These are phyloP conservation scores for Delitschia confertaspora DNA, from an alignment of 495 filamentous ascomycete species.

Conservation along the genomic window DNA sequence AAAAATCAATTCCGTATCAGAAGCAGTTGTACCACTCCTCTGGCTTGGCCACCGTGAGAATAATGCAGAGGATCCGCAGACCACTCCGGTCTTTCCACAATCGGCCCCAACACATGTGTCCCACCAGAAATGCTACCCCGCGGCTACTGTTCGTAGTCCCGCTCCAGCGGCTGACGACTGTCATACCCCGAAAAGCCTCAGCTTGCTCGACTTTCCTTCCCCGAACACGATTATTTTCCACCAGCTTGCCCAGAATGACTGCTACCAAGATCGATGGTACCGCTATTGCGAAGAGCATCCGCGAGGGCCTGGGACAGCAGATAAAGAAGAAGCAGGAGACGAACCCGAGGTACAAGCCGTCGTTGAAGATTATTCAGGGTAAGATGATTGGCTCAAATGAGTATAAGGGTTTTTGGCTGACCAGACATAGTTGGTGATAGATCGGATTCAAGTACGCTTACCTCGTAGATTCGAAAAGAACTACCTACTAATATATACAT, in stretches of 20 bases:
- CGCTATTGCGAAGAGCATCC: constrained; percentile 82
- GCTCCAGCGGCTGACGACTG: too few species aligned
- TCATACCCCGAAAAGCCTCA: not conserved
- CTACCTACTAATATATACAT: not conserved
- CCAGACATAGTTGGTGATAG: constrained; percentile 64
- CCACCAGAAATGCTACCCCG: too few species aligned
- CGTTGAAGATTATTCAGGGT: constrained; percentile 89
- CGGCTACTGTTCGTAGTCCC: too few species aligned
- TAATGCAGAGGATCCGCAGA: too few species aligned
- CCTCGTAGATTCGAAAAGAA: not conserved
- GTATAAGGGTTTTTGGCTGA: not conserved
- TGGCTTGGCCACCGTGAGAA: too few species aligned
- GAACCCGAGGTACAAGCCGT: constrained; percentile 81
- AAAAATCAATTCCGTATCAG: too few species aligned
- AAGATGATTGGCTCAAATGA: constrained; percentile 26
- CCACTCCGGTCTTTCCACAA: too few species aligned
- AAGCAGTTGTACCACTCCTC: too few species aligned
- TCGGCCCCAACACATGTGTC: too few species aligned
- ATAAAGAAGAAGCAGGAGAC: constrained; percentile 70
- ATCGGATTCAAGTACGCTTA: constrained; percentile 75
- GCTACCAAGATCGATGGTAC: constrained; percentile 93
- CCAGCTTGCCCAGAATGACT: constrained; percentile 53
- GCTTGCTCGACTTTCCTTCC: not conserved
- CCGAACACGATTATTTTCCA: constrained; percentile 38
- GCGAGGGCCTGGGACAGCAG: constrained; percentile 64